Evolutionary conservation across 1,139 yeast genomes (phyloP).

Genomic region (Suhomyces bribrorum): DNA sequence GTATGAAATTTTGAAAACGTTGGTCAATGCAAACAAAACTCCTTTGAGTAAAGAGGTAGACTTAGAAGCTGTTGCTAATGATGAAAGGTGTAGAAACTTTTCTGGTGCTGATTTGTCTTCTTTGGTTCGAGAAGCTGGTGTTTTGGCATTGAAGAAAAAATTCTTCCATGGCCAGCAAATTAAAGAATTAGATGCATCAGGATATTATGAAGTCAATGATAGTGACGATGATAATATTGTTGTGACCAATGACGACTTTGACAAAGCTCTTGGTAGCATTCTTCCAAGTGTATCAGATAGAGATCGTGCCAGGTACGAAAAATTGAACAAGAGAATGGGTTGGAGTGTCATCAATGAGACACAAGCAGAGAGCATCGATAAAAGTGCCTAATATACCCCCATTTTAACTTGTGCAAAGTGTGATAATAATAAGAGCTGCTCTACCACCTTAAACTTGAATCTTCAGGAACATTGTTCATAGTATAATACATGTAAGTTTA

Average conservation of each 20-base stretch:
- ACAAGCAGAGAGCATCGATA: conserved; percentile 5
- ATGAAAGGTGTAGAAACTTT: conserved; percentile 81
- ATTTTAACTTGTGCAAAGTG: not conserved
- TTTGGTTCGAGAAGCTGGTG: conserved; percentile 89
- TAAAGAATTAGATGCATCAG: conserved; percentile 50
- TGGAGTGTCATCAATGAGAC: conserved; percentile 43
- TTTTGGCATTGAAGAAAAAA: conserved; percentile 73
- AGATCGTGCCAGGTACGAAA: conserved; percentile 78
- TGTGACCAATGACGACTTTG: conserved; percentile 70
- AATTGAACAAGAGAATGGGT: conserved; percentile 59
- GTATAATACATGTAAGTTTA: too few species aligned
- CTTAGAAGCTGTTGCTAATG: conserved; percentile 61
- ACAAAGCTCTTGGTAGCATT: conserved; percentile 67
- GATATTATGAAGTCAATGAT: conserved; percentile 35
- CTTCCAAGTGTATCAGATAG: conserved; percentile 90
- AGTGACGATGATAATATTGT: conserved; percentile 40
- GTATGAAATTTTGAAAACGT: conserved; percentile 75
- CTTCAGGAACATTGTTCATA: too few species aligned
- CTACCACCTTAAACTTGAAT: too few species aligned
- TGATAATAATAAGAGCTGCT: too few species aligned
- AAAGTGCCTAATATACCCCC: not conserved
- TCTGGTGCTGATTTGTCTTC: conserved; percentile 97
- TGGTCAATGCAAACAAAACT: conserved; percentile 69
- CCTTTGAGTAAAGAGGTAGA: conserved; percentile 72
- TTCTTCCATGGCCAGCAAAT: conserved; percentile 56